Evolutionary conservation across 208 protist species (phyloP).

Genomic region (Spongospora subterranea): DNA sequence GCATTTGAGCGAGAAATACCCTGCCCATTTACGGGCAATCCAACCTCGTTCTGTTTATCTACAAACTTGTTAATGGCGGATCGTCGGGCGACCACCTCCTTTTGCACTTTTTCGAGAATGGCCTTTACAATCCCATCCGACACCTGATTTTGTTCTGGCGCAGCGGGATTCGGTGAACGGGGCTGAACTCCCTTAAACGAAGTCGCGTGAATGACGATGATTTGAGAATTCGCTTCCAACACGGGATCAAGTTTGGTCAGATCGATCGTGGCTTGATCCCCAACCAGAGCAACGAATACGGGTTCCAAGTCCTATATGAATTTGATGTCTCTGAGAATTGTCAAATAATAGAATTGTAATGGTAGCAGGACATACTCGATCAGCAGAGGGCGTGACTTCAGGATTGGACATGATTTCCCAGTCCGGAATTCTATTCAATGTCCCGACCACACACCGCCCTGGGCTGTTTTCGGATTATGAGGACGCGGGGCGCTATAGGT

Average conservation of each 20-base stretch:
- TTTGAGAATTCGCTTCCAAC: constrained; percentile 39
- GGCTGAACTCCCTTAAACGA: background rate
- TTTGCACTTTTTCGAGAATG: background rate
- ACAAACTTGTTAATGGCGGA: background rate
- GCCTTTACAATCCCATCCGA: background rate
- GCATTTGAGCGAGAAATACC: no score
- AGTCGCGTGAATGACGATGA: background rate
- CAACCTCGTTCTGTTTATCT: background rate
- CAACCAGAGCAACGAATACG: background rate
- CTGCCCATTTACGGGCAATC: no score
- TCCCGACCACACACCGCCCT: no score
- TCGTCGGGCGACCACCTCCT: background rate
- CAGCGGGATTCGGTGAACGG: background rate
- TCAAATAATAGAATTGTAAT: no score
- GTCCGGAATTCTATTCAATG: no score
- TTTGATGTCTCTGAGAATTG: no score
- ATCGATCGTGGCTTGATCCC: background rate
- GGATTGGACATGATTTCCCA: no score
- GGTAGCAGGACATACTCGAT: no score
- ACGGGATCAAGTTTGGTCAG: background rate
- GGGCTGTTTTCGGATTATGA: no score
- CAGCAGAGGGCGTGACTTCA: no score
- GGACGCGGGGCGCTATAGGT: no score
- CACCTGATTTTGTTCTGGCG: background rate
- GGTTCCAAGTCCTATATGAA: constrained; percentile 35